Evolutionary conservation across 371 early-diverging fungal genomes (phyloP), one percentile per base, ranked within the genome.

Genomic region (Mucor indicus): DNA sequence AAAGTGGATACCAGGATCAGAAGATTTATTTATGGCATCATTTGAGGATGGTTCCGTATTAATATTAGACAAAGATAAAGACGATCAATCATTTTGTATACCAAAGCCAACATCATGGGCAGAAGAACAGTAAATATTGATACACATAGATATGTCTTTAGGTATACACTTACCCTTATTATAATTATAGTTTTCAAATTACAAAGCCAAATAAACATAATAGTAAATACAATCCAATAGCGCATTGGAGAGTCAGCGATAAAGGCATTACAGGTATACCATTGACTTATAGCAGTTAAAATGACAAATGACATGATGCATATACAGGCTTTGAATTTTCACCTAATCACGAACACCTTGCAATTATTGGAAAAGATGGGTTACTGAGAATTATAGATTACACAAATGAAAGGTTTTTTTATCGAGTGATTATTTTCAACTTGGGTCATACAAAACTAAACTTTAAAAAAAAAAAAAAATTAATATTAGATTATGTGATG

Each of bases 1-100:
- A 12, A 82, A 81, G 62, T 96, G 95, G 97, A 64, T 95, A 46
- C 95, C 95, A 2, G 90, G 84, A 2, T 88, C 91, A 0, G 91
- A 92, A 38, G 81, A 69, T 19, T 64, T 81, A 59, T 93, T 96
- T 61, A 77, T 93, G 71, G 93, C 81, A 1, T 81, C 90, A 0
- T 88, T 83, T 46, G 78, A 79, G 2, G 86, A 87, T 57, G 90
- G 90, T 9, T 74, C 80, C 15, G 72, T 95, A 7, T 55, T 92
- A 45, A 60, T 90, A 13, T 80, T 89, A 64, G 95, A 96, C 62
- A 86, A 88, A 48, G 86, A 86, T 0, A 79, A 84, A 48, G 94
- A 93, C n/a, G 92, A 93, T 55, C 83, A 77, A 49, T 30, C 68
- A 2, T 86, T 77, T 54, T 48, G 64, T 13, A 50, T 67, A 1